A percentile compares a stretch with the other conserved stretches of the same genome.
Evolutionary conservation across 768 basidiomycete species (phyloP).

Genomic region (Lentinus brumalis): DNA sequence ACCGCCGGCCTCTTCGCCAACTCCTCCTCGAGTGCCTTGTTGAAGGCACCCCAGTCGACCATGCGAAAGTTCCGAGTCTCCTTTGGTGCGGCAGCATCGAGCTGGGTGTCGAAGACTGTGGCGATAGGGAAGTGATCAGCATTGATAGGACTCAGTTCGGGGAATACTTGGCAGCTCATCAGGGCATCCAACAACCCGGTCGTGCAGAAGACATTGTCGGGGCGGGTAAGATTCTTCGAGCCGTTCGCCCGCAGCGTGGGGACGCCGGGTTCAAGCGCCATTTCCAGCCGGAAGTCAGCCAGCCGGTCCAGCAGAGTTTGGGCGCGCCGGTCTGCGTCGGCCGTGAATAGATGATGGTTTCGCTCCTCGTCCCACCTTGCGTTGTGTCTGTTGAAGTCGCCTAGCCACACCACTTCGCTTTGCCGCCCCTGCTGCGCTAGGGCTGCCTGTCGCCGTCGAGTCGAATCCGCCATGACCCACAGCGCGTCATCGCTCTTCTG

Average conservation of each 20-base stretch:
- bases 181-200: constrained; percentile 20
- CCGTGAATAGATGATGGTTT: constrained; percentile 41
- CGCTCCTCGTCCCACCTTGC: constrained; percentile 38
- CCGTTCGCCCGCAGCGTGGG: constrained; percentile 37
- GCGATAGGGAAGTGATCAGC: constrained; percentile 47
- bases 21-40: constrained; percentile 17
- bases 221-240: constrained; percentile 38
- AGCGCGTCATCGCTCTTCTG: constrained; percentile 28
- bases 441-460: background rate
- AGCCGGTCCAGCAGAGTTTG: constrained; percentile 33
- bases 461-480: constrained; percentile 1
- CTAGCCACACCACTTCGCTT: constrained; percentile 33
- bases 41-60: constrained; percentile 36
- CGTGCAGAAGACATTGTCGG: constrained; percentile 47
- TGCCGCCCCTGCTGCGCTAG: background rate
- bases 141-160: constrained; percentile 14
- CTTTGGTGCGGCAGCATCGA: background rate
- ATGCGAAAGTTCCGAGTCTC: constrained; percentile 29
- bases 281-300: constrained; percentile 29
- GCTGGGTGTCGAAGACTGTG: constrained; percentile 28
- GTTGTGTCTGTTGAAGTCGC: constrained; percentile 46
- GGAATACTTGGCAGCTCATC: constrained; percentile 31
- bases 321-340: constrained; percentile 20
- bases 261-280: constrained; percentile 34
- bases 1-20: background rate